Base-by-base conservation (phyloP, 1,284 basidiomycete species). In the Pterulicium gracile region DNA sequence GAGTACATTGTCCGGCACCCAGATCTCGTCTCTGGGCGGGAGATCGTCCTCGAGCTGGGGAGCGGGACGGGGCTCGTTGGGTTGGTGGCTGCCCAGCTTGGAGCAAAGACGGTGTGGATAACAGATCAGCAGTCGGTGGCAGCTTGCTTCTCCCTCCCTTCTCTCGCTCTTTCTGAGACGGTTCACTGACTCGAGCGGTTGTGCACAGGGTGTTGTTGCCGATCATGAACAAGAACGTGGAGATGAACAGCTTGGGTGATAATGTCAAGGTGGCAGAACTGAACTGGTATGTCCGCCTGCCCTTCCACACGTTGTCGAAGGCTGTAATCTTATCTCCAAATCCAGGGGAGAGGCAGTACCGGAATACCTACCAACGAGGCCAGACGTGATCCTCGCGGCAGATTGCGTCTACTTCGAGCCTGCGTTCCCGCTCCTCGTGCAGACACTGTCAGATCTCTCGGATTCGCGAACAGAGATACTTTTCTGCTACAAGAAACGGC, bases 341-440 rank as follows among this genome's bases (percentile, higher is more conserved):
- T 51, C 65, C 67, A 66, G 15, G 56, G 82, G 80, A 22, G 61
- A 66, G 22, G 62, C 70, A 4, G 55, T 74, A 43, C 72, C 77
- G 20, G 42, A 53, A 27, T 57, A 62, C 17, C 63, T 79, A 14
- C 58, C 61, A 18, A 71, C 66, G 3, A 60, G 52, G 14, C 73
- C 81, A 4, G 78, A 89, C 54, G 51, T 95, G 20, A 72, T 93
- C 47, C 70, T 93, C 3, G 88, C 87, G 1, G 90, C 91, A 1
- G 93, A 97, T 59, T 97, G 93, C 57, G 91, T 97, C 3, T 97
- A 97, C 65, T 90, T 91, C 54, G 93, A 96, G 64, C 87, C 88
- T n/a, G 85, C 90, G 0, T 97, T 96, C 57, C 85, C 91, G 2
- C 73, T 94, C 13, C 75, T 97, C 1, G 85, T 94, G 1, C 63